These are phyloP conservation scores for Talaromyces sp. DNA, from an alignment of 2,329 filamentous ascomycete species.

Conservation along the genomic window DNA sequence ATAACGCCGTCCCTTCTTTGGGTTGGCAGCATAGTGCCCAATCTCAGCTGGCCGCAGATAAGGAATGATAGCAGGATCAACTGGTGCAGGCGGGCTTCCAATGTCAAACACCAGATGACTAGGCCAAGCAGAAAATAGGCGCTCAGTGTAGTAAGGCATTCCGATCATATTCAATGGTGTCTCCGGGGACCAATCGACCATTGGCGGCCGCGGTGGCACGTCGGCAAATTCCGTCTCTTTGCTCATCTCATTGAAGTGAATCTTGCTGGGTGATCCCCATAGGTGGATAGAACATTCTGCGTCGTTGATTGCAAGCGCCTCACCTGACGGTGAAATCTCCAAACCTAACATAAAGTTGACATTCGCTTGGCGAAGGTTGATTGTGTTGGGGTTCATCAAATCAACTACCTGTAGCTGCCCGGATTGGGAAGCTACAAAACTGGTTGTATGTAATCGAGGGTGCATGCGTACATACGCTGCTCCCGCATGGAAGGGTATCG, in stretches of 20 bases:
- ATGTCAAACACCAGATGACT: slow-evolving; percentile 78
- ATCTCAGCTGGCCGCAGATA: slow-evolving; percentile 70
- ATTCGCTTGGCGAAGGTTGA: slow-evolving; percentile 79
- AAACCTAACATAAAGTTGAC: slow-evolving; percentile 74
- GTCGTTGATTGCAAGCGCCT: slow-evolving; percentile 78
- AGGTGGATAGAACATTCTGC: slow-evolving; percentile 75
- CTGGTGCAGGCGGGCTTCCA: slow-evolving; percentile 72
- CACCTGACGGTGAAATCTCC: slow-evolving; percentile 82
- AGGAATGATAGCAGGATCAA: slow-evolving; percentile 68
- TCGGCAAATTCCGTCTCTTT: slow-evolving; percentile 76
- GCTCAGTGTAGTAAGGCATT: slow-evolving; percentile 89
- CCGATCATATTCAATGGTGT: slow-evolving; percentile 81
- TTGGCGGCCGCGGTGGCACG: slow-evolving; percentile 58
- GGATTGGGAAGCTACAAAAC: slow-evolving; percentile 85
- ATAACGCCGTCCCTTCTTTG: slow-evolving; percentile 70
- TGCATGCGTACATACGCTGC: slow-evolving; percentile 96
- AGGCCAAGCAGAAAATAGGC: slow-evolving; percentile 85
- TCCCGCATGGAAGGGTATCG: slow-evolving; percentile 86
- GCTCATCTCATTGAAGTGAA: slow-evolving; percentile 80
- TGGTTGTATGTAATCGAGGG: slow-evolving; percentile 89
- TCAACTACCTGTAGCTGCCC: slow-evolving; percentile 96
- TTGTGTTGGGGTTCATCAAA: slow-evolving; percentile 86
- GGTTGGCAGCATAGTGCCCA: slow-evolving; percentile 75
- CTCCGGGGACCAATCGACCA: slow-evolving; percentile 68
- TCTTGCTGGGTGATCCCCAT: slow-evolving; percentile 82